Evolutionary conservation across 371 early-diverging fungal genomes (phyloP).

Genomic region (Basidiobolus heterosporus): DNA sequence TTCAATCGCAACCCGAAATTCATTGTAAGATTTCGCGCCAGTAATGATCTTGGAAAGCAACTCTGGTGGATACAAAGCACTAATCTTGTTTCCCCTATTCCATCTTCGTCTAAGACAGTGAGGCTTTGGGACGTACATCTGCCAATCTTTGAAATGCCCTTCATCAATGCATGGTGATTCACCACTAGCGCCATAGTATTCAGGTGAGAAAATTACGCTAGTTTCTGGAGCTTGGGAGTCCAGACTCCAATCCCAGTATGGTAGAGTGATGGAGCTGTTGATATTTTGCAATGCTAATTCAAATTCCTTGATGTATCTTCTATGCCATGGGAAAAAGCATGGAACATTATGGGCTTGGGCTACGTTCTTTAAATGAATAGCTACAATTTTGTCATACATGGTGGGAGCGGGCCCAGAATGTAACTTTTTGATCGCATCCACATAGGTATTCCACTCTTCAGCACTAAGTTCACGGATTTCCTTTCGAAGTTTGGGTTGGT

Average conservation of each 20-base stretch:
- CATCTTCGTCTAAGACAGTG: background rate
- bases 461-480: background rate
- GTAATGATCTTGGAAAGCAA: background rate
- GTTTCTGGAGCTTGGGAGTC: slow-evolving; percentile 7
- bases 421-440: background rate
- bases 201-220: background rate
- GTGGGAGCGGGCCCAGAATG: background rate
- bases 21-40: background rate
- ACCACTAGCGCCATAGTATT: slow-evolving; percentile 3
- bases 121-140: background rate
- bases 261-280: slow-evolving; percentile 1
- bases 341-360: slow-evolving; percentile 2
- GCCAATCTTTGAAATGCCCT: background rate
- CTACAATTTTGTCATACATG: background rate
- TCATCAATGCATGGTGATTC: background rate
- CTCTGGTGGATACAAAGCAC: background rate
- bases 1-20: background rate
- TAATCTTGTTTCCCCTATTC: background rate
- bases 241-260: slow-evolving; percentile 8
- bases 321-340: slow-evolving; percentile 5
- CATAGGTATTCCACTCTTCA: background rate
- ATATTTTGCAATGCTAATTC: slow-evolving; percentile 1
- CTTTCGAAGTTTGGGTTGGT: background rate
- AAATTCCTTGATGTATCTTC: slow-evolving; percentile 2
- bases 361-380: background rate